Base-by-base conservation (phyloP, 2,329 filamentous ascomycete genomes). In the Scedosporium minutisporum region DNA sequence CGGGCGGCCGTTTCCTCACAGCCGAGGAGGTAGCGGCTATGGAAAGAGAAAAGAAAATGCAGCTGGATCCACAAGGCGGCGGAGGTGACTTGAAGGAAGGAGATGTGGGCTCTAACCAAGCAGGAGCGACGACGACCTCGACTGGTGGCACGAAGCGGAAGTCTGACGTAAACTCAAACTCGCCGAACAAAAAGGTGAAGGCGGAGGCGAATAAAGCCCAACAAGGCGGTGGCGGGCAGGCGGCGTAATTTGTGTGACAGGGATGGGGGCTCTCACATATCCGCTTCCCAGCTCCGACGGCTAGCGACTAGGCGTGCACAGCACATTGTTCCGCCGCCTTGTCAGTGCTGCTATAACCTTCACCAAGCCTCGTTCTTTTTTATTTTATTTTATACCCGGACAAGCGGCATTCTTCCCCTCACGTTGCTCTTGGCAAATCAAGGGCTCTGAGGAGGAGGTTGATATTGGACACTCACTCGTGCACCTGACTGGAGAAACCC, bases 11-110 rank as follows among this genome's bases (percentile, higher is more conserved):
- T 25, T 99, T 99, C 81, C 78, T 99, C 73, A 99, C 95, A 0
- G 93, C 95, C 1, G 95, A 97, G 63, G 95, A 99, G 74, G 93
- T 97, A 3, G 91, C 92, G 5, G 88, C 89, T 60, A 92, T 96
- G 80, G 93, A 96, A 71, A 85, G 86, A 68, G 82, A 81, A 16
- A 84, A 83, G 69, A 78, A 76, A 60, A 59, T 60, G 68, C 72
- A 66, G 3, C 69, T 70, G 9, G 69, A 66, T 18, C 70, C 67
- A 58, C 33, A 38, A 38, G 33, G 25, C 25, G 75, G 76, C 16
- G 70, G 69, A 6, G 75, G 73, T 7, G 75, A 74, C 53, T 71
- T 76, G 62, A 73, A 73, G 4, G 69, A 74, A n/a, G 72, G 18
- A 25, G 42, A 62, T n/a, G 73, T 71, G 2, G 63, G 58, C 55